Percentiles rank a stretch among this genome's conserved stretches.
Conservation (phyloP, 2,329 filamentous ascomycete species). For the Remersonia thermophila region DNA sequence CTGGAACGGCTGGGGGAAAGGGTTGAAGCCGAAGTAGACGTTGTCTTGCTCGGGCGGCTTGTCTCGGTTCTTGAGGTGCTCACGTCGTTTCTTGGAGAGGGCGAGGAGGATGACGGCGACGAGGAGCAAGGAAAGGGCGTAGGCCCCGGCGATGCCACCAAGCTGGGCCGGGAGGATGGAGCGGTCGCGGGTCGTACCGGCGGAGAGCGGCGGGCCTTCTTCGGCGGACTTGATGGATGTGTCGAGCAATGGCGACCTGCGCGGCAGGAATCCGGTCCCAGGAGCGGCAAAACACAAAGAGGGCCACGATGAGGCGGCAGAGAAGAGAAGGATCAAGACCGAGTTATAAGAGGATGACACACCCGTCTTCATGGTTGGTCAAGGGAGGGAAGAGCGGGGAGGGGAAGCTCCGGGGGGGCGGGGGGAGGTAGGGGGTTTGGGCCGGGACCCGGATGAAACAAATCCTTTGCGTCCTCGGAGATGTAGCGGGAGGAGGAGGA, state of each 20-base stretch:
- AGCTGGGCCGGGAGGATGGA: slow-evolving; percentile 68
- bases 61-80: slow-evolving; percentile 39
- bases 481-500: too few species aligned
- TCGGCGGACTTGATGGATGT: slow-evolving; percentile 45
- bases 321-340: slow-evolving; percentile 19
- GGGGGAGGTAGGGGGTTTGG: slow-evolving; percentile 9
- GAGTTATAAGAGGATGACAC: slow-evolving; percentile 17
- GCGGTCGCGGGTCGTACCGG: slow-evolving; percentile 45
- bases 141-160: slow-evolving; percentile 70
- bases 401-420: slow-evolving; percentile 9
- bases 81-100: slow-evolving; percentile 43
- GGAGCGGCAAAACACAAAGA: slow-evolving; percentile 20
- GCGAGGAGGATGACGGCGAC: slow-evolving; percentile 55
- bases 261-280: slow-evolving; percentile 12
- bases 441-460: too few species aligned
- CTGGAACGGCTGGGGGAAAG: slow-evolving; percentile 18
- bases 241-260: slow-evolving; percentile 35
- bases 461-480: too few species aligned
- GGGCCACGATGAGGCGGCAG: slow-evolving; percentile 16
- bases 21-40: slow-evolving; percentile 15
- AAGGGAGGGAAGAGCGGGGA: slow-evolving; percentile 11
- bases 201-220: slow-evolving; percentile 47
- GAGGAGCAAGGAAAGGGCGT: slow-evolving; percentile 64
- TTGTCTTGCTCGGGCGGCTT: slow-evolving; percentile 30
- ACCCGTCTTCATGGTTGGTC: slow-evolving; percentile 30